These are phyloP conservation scores for Coemansia aciculifera DNA, from an alignment of 192 early-diverging fungal species.

Conservation along the genomic window DNA sequence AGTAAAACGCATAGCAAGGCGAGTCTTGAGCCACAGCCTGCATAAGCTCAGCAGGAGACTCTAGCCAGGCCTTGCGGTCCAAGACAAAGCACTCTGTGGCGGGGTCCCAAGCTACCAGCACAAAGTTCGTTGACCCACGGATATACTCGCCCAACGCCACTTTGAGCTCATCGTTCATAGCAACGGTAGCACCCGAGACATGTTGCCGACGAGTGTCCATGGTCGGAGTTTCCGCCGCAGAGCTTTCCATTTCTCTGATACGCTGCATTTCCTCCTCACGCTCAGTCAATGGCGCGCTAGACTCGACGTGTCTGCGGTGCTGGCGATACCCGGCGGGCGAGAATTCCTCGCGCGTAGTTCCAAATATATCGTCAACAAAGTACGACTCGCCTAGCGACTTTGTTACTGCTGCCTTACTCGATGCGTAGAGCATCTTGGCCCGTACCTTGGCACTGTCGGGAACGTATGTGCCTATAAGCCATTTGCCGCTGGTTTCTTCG, in stretches of 20 bases:
- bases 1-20: constrained; percentile 66
- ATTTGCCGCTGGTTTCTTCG: constrained; percentile 50
- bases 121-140: constrained; percentile 61
- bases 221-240: constrained; percentile 11
- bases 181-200: constrained; percentile 65
- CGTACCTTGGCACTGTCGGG: constrained; percentile 81
- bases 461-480: constrained; percentile 78
- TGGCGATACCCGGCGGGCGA: constrained; percentile 26
- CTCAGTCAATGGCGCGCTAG: constrained; percentile 80
- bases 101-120: constrained; percentile 58
- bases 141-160: constrained; percentile 61
- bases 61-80: constrained; percentile 40
- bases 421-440: constrained; percentile 94
- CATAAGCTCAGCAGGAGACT: constrained; percentile 54
- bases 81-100: constrained; percentile 59
- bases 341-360: constrained; percentile 56
- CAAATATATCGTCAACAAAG: constrained; percentile 84
- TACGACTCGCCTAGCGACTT: constrained; percentile 79
- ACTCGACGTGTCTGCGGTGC: constrained; percentile 45
- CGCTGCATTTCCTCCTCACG: constrained; percentile 78
- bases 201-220: constrained; percentile 63
- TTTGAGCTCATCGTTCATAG: constrained; percentile 61
- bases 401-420: constrained; percentile 74
- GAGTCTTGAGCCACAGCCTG: constrained; percentile 56
- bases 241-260: constrained; percentile 33